Base-by-base conservation (phyloP, 495 filamentous ascomycete species). In the Penicillium manginii region DNA sequence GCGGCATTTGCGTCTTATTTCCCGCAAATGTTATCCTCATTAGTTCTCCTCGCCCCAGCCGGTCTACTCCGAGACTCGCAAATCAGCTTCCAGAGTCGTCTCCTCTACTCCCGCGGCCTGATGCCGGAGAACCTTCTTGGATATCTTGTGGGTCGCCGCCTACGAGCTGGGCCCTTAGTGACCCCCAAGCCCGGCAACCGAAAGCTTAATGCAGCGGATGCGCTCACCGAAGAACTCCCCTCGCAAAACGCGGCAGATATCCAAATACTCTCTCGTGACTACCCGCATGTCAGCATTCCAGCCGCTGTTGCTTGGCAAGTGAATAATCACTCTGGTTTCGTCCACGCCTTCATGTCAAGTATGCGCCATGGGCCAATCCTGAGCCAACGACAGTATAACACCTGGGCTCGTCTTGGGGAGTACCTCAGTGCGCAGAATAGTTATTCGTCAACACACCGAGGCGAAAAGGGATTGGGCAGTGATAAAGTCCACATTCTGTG, bases 1-100 rank as follows among this genome's bases (percentile, higher is more conserved):
- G 86, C 86, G 10, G 78, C 84, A n/a, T 96, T 96, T 63, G 85
- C 90, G 1, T 78, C 81, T 9, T 79, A 83, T 56, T 91, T 93
- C 66, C 88, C 90, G 0, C 68, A 84, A 19, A 73, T 91, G 8
- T 67, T 96, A 12, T 78, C 78, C 11, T 81, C 81, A 5, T 73
- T 97, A 10, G 78, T 91, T 7, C 81, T 98, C 29, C 76, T 97
- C 33, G 90, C 91, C 0, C 88, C 91, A 0, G 73, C 85, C 2
- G 93, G 93, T 0, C 73, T 94, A 32, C 80, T 96, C 46, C 81
- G 89, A 31, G 68, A 82, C 2, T 73, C 81, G n/a, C 87, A 86
- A 59, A 83, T 91, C 56, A 83, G 80, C 60, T 77, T 78, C 64
- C 65, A 79, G 26, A 85, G 81, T 35, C 79, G 81, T 50, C 65